Evolutionary conservation across 495 filamentous ascomycete species (phyloP), one percentile per base, ranked within the genome.

Genomic region (Jackrogersella multiformis): DNA sequence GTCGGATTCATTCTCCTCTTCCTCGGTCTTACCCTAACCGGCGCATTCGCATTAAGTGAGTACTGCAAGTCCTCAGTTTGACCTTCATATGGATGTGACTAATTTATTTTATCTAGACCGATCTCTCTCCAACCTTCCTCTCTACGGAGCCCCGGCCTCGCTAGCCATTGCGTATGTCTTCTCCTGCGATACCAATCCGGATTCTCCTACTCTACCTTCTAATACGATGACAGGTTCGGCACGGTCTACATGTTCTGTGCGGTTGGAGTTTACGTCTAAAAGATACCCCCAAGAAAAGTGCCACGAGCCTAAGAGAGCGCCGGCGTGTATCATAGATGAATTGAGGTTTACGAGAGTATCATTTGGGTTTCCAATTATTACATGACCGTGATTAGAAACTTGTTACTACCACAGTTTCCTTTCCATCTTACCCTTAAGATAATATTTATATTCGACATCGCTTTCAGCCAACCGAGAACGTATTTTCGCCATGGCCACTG

Each of bases 161-260:
- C 72, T 96, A 68, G 89, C 92, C 54, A 87, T 97, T 79, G 96
- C 92, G 95, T 97, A 88, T 74, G 87, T 82, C 56, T 58, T 60
- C 36, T 61, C 23, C 26, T 35, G 44, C 18, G 15, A 18, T 24
- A 10, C 32, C 9, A 58, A 56, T 45, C 6, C n/a, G n/a, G n/a
- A n/a, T n/a, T n/a, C 9, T 42, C 42, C 41, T 34, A 24, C 10
- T 42, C 69, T 73, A 65, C 57, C 12, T 38, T 41, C 71, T 74
- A 64, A 77, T 54, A 16, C 1, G 8, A 53, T 57, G 23, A 2
- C 74, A 99, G 95, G 39, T 93, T 97, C 76, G 95, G 96, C 65
- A 91, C 94, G 44, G 93, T 98, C 18, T 96, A 92, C 83, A 94
- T 97, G 89, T 97, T 99, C 75, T 99, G 95, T 79, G 95, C 93